Conservation (phyloP, 139 green algal species). For the Dunaliella sp. region DNA sequence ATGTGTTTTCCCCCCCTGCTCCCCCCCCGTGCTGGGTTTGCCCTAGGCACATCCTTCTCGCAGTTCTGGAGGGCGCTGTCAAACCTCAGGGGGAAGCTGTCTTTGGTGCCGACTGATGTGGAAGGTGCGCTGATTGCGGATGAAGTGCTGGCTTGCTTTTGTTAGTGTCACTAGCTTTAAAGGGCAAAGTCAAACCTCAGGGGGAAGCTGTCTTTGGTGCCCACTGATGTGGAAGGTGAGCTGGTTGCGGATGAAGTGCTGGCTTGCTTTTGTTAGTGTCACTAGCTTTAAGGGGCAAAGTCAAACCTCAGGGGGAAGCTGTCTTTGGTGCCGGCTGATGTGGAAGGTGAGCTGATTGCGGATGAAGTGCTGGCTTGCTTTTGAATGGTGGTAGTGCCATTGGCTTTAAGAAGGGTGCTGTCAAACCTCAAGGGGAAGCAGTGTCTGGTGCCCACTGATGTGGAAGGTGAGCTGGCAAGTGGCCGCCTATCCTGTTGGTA, state of each 20-base stretch:
- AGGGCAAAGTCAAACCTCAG: no score
- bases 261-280: neutral
- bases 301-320: neutral
- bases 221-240: neutral
- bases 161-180: no score
- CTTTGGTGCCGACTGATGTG: neutral
- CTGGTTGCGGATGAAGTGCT: neutral
- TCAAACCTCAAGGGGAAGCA: no score
- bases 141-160: neutral
- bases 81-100: neutral
- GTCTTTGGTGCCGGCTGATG: neutral
- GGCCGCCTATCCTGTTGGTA: neutral
- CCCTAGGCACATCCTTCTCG: neutral
- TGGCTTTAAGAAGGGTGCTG: no score
- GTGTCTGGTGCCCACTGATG: neutral
- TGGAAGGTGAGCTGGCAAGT: neutral
- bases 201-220: neutral
- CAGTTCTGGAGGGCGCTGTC: neutral
- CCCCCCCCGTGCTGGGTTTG: neutral
- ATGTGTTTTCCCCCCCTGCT: neutral
- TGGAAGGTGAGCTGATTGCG: neutral
- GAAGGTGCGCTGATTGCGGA: neutral
- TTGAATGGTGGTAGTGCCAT: no score
- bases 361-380: neutral
- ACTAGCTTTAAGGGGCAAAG: neutral